Conservation (phyloP, 257 asterid genomes). For the Petunia axillaris region DNA sequence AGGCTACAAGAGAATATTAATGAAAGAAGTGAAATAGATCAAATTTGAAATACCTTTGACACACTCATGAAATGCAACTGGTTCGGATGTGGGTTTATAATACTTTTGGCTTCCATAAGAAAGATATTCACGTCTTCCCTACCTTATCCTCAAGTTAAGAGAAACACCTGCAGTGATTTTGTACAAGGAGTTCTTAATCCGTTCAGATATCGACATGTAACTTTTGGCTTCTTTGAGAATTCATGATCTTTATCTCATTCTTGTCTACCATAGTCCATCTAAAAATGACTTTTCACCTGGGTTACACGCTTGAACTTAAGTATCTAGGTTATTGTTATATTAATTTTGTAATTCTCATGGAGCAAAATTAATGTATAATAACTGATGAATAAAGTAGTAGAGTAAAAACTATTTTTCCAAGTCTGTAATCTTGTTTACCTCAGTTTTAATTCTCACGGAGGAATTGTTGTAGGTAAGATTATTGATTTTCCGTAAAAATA, state of each 20-base stretch:
- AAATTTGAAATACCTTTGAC: too few species aligned
- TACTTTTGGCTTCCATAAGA: slow-evolving; percentile 1
- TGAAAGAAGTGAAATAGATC: too few species aligned
- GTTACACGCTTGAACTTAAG: slow-evolving; percentile 2
- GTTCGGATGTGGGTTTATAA: background rate
- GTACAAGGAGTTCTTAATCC: background rate
- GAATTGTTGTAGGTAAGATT: too few species aligned
- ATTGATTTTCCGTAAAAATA: too few species aligned
- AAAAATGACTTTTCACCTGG: background rate
- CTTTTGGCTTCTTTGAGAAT: slow-evolving; percentile 5
- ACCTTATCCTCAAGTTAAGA: slow-evolving; percentile 13
- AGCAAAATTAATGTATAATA: too few species aligned
- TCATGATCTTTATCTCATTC: background rate
- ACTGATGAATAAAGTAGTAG: too few species aligned
- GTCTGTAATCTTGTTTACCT: too few species aligned
- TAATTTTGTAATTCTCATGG: too few species aligned
- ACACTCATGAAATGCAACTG: background rate
- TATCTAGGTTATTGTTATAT: too few species aligned
- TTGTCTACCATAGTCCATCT: background rate
- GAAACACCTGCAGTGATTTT: slow-evolving; percentile 15
- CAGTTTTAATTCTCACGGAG: too few species aligned
- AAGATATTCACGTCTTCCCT: slow-evolving; percentile 1
- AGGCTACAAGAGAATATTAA: too few species aligned
- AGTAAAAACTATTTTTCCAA: too few species aligned
- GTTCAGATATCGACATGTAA: background rate